Base-by-base conservation (phyloP, 2,329 filamentous ascomycete species). In the Botrytis elliptica region DNA sequence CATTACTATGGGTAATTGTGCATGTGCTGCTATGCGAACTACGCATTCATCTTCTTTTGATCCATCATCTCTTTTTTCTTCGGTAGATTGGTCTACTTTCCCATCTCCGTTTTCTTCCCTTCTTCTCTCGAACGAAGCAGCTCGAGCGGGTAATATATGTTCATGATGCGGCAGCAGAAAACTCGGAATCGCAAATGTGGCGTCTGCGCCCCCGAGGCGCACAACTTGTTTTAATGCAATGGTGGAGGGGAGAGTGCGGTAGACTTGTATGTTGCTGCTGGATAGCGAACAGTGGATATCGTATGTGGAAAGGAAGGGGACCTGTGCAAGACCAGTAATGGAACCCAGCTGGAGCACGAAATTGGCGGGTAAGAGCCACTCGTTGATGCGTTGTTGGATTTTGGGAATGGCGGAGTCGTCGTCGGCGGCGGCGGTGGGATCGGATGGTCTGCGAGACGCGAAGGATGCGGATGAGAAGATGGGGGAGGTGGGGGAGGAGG, bases 91-190 rank as follows among this genome's bases (percentile, higher is more conserved):
- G 5, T 49, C 9, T 10, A 1, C 5, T 29, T n/a, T 7, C 18
- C 64, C 14, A 33, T 44, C 70, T 83, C 76, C 2, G 81, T 82
- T 74, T 85, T 82, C 0, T 0, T 83, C 80, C 12, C 83, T 78
- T 22, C 82, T 78, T 63, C 79, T 44, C 5, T 25, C 10, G 10
- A 0, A 25, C 83, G 84, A 1, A 84, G 83, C 29, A 79, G 78
- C 0, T 80, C 74, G 2, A 3, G 7, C 33, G 10, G 86, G 86
- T 20, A 88, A 77, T 7, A 88, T 79, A 76, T 88, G 86, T 74
- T 88, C 86, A 76, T 88, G 87, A 75, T 87, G 86, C 9, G 87
- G 87, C 9, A 88, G 81, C 1, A 88, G 78, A 76, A 83, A 87
- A 9, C 81, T 83, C 0, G 87, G 87, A 16, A 88, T 81, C 4